Base-by-base conservation (phyloP, 2,329 filamentous ascomycete genomes). In the Cladosporium sphaerospermum region DNA sequence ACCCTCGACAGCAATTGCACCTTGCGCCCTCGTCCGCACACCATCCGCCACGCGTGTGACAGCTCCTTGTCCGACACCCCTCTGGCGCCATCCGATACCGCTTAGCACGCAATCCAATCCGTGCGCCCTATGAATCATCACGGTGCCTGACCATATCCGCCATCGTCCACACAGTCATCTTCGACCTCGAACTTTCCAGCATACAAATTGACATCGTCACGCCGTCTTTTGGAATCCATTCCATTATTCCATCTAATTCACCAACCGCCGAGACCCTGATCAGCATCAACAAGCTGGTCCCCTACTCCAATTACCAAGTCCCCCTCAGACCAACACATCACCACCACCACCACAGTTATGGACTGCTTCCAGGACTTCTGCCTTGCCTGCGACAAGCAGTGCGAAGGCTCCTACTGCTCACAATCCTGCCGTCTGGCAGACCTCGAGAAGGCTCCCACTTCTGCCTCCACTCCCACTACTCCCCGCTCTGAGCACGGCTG, bases 361-460 rank as follows among this genome's bases (percentile, higher is more conserved):
- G 74, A 76, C 66, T 96, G 91, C 89, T 88, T 88, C 64, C 88
- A 87, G 71, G 86, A 95, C 73, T 96, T 89, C 81, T 96, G 91
- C 79, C 83, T 96, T 64, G 84, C 87, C 75, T 96, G 91, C 77
- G 91, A 96, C 75, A 86, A 86, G 74, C 88, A 95, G 74, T 90
- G 87, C 56, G 84, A 84, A 53, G 84, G 84, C 57, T 83, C 88
- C 60, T 96, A 95, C 78, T 96, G 91, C 79, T 95, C 89, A 44
- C 90, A 96, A 74, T 82, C 88, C 31, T 96, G 91, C 79, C 83
- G 89, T 60, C 78, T 96, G 42, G 86, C 88, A 61, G 91, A 96
- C 73, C 84, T 92, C 63, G 90, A 96, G 72, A 84, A 83, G 71
- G 83, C 81, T 54, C 65, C 64, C 56, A 64, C 47, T 51, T 69